Conservation (phyloP, 2,329 filamentous ascomycete species). For the Calonectria hawksworthii region DNA sequence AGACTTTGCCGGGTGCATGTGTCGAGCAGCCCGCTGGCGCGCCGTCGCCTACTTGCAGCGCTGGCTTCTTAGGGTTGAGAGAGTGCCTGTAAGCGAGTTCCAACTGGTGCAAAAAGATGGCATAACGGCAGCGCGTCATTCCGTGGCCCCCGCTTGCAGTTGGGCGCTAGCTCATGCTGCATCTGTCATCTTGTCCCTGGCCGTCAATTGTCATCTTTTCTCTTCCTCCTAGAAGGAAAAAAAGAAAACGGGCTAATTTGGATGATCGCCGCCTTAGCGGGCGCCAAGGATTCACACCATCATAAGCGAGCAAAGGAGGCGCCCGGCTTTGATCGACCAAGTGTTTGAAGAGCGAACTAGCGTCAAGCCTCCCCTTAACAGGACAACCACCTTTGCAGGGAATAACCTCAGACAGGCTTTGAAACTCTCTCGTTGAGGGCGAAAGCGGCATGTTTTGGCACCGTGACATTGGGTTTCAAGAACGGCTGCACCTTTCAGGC, state of each 20-base stretch:
- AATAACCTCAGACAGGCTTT: constrained; percentile 22
- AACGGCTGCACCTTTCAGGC: background rate
- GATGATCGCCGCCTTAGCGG: constrained; percentile 49
- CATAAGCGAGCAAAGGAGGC: constrained; percentile 13
- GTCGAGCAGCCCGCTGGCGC: constrained; percentile 13
- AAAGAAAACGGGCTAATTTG: constrained; percentile 45
- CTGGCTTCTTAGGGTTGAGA: constrained; percentile 24
- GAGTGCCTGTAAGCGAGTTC: constrained; percentile 34
- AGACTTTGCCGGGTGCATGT: constrained; percentile 5
- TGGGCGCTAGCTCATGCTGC: constrained; percentile 33
- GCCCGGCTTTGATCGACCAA: constrained; percentile 43
- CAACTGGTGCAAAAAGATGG: constrained; percentile 28
- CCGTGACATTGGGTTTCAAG: background rate
- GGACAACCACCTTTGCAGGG: background rate
- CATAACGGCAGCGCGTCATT: constrained; percentile 37
- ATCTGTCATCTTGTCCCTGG: constrained; percentile 30
- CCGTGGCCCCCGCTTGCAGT: constrained; percentile 33
- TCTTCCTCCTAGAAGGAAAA: constrained; percentile 40
- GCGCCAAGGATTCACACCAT: constrained; percentile 31
- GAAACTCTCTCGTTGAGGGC: constrained; percentile 18
- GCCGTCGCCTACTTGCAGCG: constrained; percentile 27
- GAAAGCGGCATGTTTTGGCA: background rate
- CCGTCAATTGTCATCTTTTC: constrained; percentile 29
- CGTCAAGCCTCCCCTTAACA: constrained; percentile 23
- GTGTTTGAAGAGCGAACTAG: constrained; percentile 39